A percentile compares a stretch with the other conserved stretches of the same genome.
These are phyloP conservation scores for Nymphaea thermarum DNA, from an alignment of 164 flowering plant species.

Conservation along the genomic window DNA sequence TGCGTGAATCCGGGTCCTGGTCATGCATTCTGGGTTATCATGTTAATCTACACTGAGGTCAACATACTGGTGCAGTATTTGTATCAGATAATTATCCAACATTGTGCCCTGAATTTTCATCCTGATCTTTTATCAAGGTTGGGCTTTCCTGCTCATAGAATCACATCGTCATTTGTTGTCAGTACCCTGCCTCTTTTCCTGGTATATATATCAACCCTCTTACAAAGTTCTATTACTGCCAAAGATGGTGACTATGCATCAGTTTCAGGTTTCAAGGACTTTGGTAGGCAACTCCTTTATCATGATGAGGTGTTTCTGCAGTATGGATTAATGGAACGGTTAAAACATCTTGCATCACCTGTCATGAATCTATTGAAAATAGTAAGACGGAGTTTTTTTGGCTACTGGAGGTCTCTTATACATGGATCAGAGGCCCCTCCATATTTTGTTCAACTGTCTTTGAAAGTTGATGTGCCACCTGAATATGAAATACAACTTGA, in stretches of 20 bases:
- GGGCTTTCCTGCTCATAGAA: constrained; percentile 71
- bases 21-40: constrained; percentile 73
- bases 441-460: constrained; percentile 83
- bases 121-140: constrained; percentile 36
- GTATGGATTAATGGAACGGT: constrained; percentile 33
- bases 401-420: constrained; percentile 82
- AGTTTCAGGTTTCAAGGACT: constrained; percentile 23
- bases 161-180: constrained; percentile 72
- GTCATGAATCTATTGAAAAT: constrained; percentile 17
- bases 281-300: constrained; percentile 20
- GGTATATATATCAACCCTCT: constrained; percentile 82
- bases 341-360: constrained; percentile 17
- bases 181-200: constrained; percentile 81
- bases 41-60: constrained; percentile 85
- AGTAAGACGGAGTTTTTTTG: constrained; percentile 30
- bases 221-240: constrained; percentile 88
- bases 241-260: constrained; percentile 81
- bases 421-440: constrained; percentile 98
- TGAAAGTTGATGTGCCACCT: constrained; percentile 82
- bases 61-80: constrained; percentile 77
- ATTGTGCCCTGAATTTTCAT: constrained; percentile 49
- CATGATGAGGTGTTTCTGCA: constrained; percentile 21
- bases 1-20: constrained; percentile 88
- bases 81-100: constrained; percentile 90
- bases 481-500: constrained; percentile 97